Evolutionary conservation across 768 basidiomycete genomes (phyloP).

Genomic region (Mrakia frigida): DNA sequence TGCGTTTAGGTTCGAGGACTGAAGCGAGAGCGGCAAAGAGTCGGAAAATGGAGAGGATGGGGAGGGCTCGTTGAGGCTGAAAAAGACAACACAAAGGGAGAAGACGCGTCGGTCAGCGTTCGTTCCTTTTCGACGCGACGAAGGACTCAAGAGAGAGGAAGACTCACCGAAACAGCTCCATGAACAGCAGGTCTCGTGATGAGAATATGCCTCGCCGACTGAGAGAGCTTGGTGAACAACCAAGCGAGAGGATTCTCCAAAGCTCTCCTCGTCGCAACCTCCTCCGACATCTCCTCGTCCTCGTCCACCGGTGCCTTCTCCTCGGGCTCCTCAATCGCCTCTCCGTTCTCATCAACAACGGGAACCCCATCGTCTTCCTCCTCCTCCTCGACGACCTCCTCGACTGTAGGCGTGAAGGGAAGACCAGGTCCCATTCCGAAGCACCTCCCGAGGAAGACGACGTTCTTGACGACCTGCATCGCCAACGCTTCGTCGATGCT

Average conservation of each 20-base stretch:
- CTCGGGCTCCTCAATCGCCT: conserved; percentile 39
- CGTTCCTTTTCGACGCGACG: background rate
- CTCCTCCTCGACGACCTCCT: conserved; percentile 38
- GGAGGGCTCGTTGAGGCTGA: conserved; percentile 78
- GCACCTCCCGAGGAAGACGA: conserved; percentile 86
- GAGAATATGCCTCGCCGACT: conserved; percentile 60
- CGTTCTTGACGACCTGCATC: conserved; percentile 82
- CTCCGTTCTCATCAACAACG: conserved; percentile 36
- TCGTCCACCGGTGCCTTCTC: conserved; percentile 34
- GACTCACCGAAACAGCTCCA: conserved; percentile 24
- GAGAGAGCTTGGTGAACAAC: conserved; percentile 91
- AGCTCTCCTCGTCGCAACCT: conserved; percentile 36
- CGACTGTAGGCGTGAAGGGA: conserved; percentile 24
- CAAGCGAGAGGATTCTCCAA: conserved; percentile 64
- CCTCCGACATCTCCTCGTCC: conserved; percentile 40
- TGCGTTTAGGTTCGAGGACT: conserved; percentile 55
- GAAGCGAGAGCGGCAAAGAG: conserved; percentile 93
- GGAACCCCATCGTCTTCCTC: conserved; percentile 36
- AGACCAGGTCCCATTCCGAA: conserved; percentile 50
- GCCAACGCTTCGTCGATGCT: conserved; percentile 67
- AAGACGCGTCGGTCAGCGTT: background rate
- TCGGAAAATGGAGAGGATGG: conserved; percentile 70
- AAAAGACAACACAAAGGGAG: conserved; percentile 14
- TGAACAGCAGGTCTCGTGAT: conserved; percentile 29
- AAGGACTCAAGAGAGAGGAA: background rate